phyloP scores from a whole-genome alignment of 805 yeast genomes.

The Metschnikowia proteae region DNA sequence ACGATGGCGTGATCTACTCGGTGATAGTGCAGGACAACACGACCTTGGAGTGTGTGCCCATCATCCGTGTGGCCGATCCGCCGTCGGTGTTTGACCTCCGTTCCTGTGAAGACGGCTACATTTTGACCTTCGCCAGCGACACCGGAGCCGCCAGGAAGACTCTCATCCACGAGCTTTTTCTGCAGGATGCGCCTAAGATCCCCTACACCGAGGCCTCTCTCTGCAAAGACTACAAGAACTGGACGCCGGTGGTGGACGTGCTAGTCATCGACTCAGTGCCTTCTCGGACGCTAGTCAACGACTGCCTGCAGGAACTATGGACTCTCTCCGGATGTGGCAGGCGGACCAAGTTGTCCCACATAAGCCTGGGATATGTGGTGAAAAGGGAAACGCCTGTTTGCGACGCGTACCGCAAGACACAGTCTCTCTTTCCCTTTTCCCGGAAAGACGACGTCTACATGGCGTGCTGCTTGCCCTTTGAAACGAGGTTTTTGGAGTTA shows the following conservation, averaged over 20 bases:
- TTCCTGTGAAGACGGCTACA: slow-evolving; percentile 16
- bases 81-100: slow-evolving; percentile 26
- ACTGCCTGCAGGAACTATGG: slow-evolving; percentile 41
- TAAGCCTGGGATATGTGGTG: slow-evolving; percentile 32
- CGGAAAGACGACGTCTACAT: slow-evolving; percentile 18
- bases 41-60: slow-evolving; percentile 21
- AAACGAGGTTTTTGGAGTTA: slow-evolving; percentile 24
- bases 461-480: slow-evolving; percentile 37
- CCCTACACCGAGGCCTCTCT: slow-evolving; percentile 24
- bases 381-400: slow-evolving; percentile 24
- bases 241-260: slow-evolving; percentile 48
- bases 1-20: slow-evolving; percentile 32
- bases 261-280: slow-evolving; percentile 28
- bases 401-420: slow-evolving; percentile 30
- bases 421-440: slow-evolving; percentile 16
- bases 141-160: slow-evolving; percentile 37
- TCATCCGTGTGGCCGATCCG: slow-evolving; percentile 34
- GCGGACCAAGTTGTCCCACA: slow-evolving; percentile 29
- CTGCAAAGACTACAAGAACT: slow-evolving; percentile 34
- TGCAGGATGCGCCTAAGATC: slow-evolving; percentile 5
- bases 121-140: slow-evolving; percentile 39
- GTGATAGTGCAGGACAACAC: slow-evolving; percentile 21
- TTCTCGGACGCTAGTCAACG: slow-evolving; percentile 17
- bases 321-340: slow-evolving; percentile 36
- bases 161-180: slow-evolving; percentile 16